Conservation (phyloP, 352 stramenopile genomes). For the Nothophytophthora sp. region DNA sequence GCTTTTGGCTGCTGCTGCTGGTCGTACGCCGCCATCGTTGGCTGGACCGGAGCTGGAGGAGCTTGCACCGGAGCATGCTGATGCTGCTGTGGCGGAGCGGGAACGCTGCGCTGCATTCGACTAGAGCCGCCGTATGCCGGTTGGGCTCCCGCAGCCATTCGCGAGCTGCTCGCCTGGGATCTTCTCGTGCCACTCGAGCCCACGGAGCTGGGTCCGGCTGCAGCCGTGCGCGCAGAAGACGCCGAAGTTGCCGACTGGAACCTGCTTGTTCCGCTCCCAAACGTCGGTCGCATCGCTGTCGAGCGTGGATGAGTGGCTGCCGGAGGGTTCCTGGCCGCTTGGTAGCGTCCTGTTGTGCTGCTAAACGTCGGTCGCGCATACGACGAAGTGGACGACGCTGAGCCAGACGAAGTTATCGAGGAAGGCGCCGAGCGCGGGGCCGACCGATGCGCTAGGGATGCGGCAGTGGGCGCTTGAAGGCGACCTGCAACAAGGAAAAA, state of each 20-base stretch:
- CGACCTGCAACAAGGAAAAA: constrained; percentile 12
- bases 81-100: constrained; percentile 8
- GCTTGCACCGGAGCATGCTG: neutral
- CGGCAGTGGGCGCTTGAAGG: constrained; percentile 28
- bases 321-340: constrained; percentile 23
- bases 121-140: constrained; percentile 15
- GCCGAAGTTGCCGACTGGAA: constrained; percentile 17
- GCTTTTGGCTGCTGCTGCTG: constrained; percentile 39
- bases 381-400: too few relatives aligned
- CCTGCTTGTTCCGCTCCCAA: constrained; percentile 13
- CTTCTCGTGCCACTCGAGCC: constrained; percentile 11
- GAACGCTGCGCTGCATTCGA: constrained; percentile 7
- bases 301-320: neutral
- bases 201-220: constrained; percentile 2
- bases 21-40: constrained; percentile 17
- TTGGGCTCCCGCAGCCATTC: constrained; percentile 3
- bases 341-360: constrained; percentile 25
- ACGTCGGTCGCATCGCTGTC: constrained; percentile 24
- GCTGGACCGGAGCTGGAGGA: constrained; percentile 2
- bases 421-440: constrained; percentile 4
- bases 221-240: constrained; percentile 5
- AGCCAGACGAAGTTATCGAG: constrained; percentile 5
- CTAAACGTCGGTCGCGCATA: constrained; percentile 31
- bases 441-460: constrained; percentile 28
- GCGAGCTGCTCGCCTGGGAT: constrained; percentile 11